These are phyloP conservation scores for Middelhovenomyces tepae DNA, from an alignment of 805 yeast genomes.

Conservation along the genomic window DNA sequence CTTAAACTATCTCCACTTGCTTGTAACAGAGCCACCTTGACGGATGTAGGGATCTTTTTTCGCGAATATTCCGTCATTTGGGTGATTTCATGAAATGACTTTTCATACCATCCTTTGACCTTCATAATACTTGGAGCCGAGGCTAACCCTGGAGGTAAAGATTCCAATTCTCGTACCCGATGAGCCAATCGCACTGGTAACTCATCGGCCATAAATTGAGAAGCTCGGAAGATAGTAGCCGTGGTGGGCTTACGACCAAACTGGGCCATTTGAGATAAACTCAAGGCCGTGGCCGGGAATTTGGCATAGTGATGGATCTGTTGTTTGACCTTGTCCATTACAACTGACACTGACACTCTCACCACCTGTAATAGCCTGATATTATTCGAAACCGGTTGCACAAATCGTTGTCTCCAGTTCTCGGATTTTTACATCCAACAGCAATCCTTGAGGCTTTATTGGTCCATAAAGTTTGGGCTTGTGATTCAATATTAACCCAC, in stretches of 20 bases:
- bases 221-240: slow-evolving; percentile 72
- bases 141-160: slow-evolving; percentile 65
- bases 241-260: slow-evolving; percentile 74
- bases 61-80: slow-evolving; percentile 33
- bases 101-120: slow-evolving; percentile 86
- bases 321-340: no score
- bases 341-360: no score
- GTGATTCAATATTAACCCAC: no score
- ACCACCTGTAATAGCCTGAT: no score
- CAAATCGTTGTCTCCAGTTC: no score
- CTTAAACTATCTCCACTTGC: slow-evolving; percentile 33
- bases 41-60: slow-evolving; percentile 2
- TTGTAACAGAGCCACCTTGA: slow-evolving; percentile 1
- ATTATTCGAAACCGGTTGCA: no score
- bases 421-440: no score
- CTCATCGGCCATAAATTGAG: slow-evolving; percentile 78
- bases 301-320: slow-evolving; percentile 57
- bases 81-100: slow-evolving; percentile 71
- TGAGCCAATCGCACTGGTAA: slow-evolving; percentile 80
- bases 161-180: slow-evolving; percentile 74
- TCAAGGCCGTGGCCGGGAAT: slow-evolving; percentile 75
- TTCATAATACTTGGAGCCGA: slow-evolving; percentile 66
- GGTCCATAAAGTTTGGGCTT: no score
- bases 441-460: no score
- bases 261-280: slow-evolving; percentile 83